A percentile compares a stretch with the other conserved stretches of the same genome.
phyloP scores from a whole-genome alignment of 345 rosid genomes.

The Aquilaria malaccensis region DNA sequence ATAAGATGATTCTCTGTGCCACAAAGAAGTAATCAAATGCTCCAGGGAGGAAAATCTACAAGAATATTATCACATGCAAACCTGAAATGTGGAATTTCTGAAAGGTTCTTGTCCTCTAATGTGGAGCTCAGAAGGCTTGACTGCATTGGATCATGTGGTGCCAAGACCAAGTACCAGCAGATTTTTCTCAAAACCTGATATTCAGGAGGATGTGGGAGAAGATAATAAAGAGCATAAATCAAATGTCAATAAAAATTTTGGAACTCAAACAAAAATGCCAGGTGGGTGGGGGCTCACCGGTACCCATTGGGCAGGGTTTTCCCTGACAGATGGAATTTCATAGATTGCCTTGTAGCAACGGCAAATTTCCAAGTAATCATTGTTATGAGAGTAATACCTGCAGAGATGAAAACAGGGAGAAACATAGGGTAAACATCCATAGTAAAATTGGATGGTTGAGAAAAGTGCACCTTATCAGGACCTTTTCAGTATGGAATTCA shows the following conservation, averaged over 20 bases:
- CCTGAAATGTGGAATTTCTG: conserved; percentile 80
- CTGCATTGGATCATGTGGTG: conserved; percentile 83
- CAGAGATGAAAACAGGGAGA: conserved; percentile 7
- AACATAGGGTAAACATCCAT: conserved; percentile 5
- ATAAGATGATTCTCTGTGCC: not conserved
- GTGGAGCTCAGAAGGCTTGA: conserved; percentile 77
- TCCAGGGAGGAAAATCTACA: not conserved
- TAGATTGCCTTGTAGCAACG: conserved; percentile 94
- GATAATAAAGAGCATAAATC: not conserved
- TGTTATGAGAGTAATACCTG: conserved; percentile 77
- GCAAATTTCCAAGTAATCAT: conserved; percentile 83
- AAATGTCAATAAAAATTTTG: not conserved
- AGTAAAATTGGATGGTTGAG: not conserved
- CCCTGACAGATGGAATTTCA: conserved; percentile 83
- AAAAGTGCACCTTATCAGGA: no score
- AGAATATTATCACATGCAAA: conserved; percentile 6
- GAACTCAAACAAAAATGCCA: not conserved
- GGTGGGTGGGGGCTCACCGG: conserved; percentile 36
- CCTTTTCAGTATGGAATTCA: no score
- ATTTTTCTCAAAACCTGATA: conserved; percentile 70
- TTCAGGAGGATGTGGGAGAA: not conserved
- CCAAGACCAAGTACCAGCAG: conserved; percentile 66
- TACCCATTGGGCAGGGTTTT: conserved; percentile 64
- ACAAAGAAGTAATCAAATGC: not conserved
- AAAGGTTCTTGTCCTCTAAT: conserved; percentile 72